These are phyloP conservation scores for Eutrema japonicum DNA, from an alignment of 345 rosid species.

Conservation along the genomic window DNA sequence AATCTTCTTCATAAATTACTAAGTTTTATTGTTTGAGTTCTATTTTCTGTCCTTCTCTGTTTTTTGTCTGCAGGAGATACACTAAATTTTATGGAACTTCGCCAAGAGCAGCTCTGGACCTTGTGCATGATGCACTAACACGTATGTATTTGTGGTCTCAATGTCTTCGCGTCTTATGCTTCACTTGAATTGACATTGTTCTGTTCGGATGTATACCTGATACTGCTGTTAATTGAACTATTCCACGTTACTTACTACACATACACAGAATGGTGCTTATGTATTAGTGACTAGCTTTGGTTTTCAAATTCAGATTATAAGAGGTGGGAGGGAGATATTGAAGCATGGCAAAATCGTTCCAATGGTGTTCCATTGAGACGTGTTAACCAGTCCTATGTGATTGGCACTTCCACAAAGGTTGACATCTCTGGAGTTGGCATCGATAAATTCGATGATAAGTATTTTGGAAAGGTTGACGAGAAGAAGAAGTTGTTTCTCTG, in stretches of 20 bases:
- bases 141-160: conserved; percentile 51
- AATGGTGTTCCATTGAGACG: no score
- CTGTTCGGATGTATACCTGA: conserved; percentile 26
- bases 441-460: no score
- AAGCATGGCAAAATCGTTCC: conserved; percentile 92
- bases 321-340: conserved; percentile 95
- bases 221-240: conserved; percentile 12
- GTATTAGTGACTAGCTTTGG: conserved; percentile 27
- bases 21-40: no score
- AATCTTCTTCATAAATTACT: no score
- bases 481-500: no score
- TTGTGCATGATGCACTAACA: conserved; percentile 92
- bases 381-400: no score
- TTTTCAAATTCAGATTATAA: conserved; percentile 68
- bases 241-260: neutral
- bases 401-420: no score
- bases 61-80: conserved; percentile 69
- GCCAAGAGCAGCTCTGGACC: conserved; percentile 75
- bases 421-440: no score
- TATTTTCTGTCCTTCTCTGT: neutral
- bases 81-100: conserved; percentile 93
- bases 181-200: conserved; percentile 26
- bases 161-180: conserved; percentile 25
- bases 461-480: no score
- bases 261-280: neutral